Evolutionary conservation across 129 eudicot species (phyloP), one percentile per base, ranked within the genome.

Genomic region (Flaveria linearis): DNA sequence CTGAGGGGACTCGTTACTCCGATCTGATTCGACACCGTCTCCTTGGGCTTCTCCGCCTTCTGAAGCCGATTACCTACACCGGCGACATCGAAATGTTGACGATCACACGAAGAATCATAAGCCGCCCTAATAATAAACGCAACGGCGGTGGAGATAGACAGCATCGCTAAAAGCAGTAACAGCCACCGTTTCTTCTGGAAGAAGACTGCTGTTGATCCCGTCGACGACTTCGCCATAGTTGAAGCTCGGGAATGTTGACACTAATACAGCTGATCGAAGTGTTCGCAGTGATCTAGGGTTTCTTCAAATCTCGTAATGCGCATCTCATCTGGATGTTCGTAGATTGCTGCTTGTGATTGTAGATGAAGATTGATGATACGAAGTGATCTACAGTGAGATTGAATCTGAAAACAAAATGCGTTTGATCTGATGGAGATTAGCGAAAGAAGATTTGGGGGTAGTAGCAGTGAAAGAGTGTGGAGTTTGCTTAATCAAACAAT

Each of bases 101-200:
- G 83, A 41, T 84, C 81, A 69, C 86, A 81, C 2, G 88, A 85
- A 9, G 95, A 86, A 75, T 84, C 93, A 77, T 81, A 67, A 26
- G 84, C 84, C 0, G 97, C 89, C 66, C 96, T 74, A 78, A 89
- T 84, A 43, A 87, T 80, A 80, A 91, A 88, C 5, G 89, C 95
- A 41, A 89, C 69, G 12, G 90, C 92, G 18, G 96, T 89, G 73
- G 89, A 70, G 78, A 91, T 69, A 0, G 93, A 82, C 12, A 91
- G 28, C 75, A 83, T 57, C 1, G 86, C 85, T n/a, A 89, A 36
- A 2, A 89, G 78, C n/a, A 80, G 68, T 20, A 89, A 43, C 16
- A 87, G 76, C 92, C 92, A 89, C 11, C 90, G 84, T 57, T 84
- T 91, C 79, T 81, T 88, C 67, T 83, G 93, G 57, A 86, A 43